A percentile compares a stretch with the other conserved stretches of the same genome.
These are phyloP conservation scores for Oryza glumipatula DNA, from an alignment of 176 grass and related monocot species.

Conservation along the genomic window DNA sequence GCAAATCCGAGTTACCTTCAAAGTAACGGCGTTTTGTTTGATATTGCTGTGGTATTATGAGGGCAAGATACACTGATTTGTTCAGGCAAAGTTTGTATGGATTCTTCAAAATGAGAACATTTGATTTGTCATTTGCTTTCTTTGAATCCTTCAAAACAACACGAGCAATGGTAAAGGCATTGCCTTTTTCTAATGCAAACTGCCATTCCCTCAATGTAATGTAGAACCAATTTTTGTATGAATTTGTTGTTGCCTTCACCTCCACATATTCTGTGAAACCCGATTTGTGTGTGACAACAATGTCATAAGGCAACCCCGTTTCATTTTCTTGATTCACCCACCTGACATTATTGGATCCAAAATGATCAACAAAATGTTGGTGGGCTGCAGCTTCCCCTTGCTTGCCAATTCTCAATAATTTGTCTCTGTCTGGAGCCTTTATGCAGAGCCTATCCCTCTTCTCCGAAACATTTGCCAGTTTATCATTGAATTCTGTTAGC, in stretches of 20 bases:
- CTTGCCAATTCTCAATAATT: conserved; percentile 58
- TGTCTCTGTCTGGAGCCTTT: conserved; percentile 42
- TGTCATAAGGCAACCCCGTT: conserved; percentile 79
- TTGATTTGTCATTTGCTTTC: conserved; percentile 38
- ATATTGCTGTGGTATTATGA: conserved; percentile 47
- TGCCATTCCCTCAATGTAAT: conserved; percentile 87
- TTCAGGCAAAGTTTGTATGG: conserved; percentile 62
- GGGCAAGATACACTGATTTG: conserved; percentile 61
- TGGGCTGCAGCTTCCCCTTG: conserved; percentile 70
- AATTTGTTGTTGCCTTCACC: conserved; percentile 78
- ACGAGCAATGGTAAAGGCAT: conserved; percentile 77
- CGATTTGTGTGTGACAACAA: conserved; percentile 51
- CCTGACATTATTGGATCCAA: conserved; percentile 60
- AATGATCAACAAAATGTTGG: conserved; percentile 58
- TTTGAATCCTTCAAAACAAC: conserved; percentile 53
- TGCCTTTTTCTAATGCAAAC: conserved; percentile 70
- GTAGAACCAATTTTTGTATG: conserved; percentile 80
- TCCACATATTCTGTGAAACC: conserved; percentile 74
- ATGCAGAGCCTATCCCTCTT: conserved; percentile 27
- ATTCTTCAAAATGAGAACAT: conserved; percentile 65
- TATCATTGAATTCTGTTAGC: conserved; percentile 43
- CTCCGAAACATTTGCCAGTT: conserved; percentile 26
- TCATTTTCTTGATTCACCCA: conserved; percentile 85
- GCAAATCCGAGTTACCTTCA: not conserved
- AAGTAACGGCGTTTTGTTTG: not conserved